Evolutionary conservation across 1,139 yeast genomes (phyloP).

Genomic region (Sugiyamaella grinbergsii): DNA sequence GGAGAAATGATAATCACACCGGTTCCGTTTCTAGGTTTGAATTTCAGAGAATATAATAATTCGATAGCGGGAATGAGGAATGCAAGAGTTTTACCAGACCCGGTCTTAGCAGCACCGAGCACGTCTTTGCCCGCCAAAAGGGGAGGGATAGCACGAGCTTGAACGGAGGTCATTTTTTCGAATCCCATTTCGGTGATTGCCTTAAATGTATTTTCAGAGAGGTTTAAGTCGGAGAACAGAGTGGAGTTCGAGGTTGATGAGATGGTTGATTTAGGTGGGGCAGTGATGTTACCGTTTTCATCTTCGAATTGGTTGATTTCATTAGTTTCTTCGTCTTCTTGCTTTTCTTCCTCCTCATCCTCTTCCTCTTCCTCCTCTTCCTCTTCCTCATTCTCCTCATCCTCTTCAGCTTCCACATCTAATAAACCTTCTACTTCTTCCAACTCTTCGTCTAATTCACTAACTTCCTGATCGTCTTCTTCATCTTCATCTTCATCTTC

Average conservation of each 20-base stretch:
- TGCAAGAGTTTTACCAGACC: constrained; percentile 96
- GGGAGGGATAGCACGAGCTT: constrained; percentile 93
- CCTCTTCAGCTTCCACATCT: constrained; percentile 28
- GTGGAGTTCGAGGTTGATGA: constrained; percentile 13
- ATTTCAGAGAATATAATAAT: constrained; percentile 79
- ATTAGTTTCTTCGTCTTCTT: constrained; percentile 29
- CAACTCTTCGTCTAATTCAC: constrained; percentile 35
- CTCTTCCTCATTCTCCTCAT: constrained; percentile 24
- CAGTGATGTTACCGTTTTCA: constrained; percentile 33
- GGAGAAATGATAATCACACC: constrained; percentile 88
- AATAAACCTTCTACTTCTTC: constrained; percentile 33
- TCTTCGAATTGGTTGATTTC: constrained; percentile 32
- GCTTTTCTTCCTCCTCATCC: constrained; percentile 20
- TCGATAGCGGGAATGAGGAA: constrained; percentile 95
- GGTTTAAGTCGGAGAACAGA: constrained; percentile 58
- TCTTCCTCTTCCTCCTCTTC: constrained; percentile 24
- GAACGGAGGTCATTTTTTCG: constrained; percentile 86
- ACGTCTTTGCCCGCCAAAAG: constrained; percentile 93
- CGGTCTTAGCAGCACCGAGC: constrained; percentile 96
- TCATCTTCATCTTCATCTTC: constrained; percentile 25
- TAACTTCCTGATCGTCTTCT: constrained; percentile 31
- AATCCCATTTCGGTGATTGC: constrained; percentile 89
- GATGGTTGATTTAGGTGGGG: constrained; percentile 27
- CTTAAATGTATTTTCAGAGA: constrained; percentile 76
- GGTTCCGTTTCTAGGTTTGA: constrained; percentile 91